Evolutionary conservation across 73 alveolate species (phyloP), one percentile per base, ranked within the genome.

Genomic region (Tetrahymena thermophila): DNA sequence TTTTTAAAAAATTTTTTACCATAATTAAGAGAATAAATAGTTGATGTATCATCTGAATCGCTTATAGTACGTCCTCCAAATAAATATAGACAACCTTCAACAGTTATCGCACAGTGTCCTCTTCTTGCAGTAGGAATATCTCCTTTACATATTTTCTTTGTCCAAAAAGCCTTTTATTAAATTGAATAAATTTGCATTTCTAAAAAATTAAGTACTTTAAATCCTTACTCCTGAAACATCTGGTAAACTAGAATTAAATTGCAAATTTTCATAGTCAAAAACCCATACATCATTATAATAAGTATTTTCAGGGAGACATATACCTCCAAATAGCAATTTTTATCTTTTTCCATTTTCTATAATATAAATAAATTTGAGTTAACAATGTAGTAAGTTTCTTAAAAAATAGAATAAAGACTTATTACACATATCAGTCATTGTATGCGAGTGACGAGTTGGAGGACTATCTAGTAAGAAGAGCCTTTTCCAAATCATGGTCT

Each of bases 241-340:
- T 50, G 93, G 89, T 21, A 55, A 56, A 95, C 85, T 95, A n/a
- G 97, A 71, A 71, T 31, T 89, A 93, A 85, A 95, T 95, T 95
- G 17, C 19, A 95, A 16, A 35, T 94, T 94, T 35, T 89, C 71
- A 50, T 95, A 95, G n/a, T 95, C 94, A 89, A 95, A 95, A 15
- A 95, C 85, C 97, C 97, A 95, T 34, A 95, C 97, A 95, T 95
- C 97, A 89, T 95, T 95, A 57, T 89, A 95, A 50, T 85, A 83
- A 10, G 84, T 31, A 95, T 95, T 94, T 55, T 95, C 97, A 35
- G 97, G 97, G 9, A 85, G 55, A 19, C 97, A 95, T 34, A 94
- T 94, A 23, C 97, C 97, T 40, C 97, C 97, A 50, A 95, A 95
- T 3, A 95, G 89, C 23, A 71, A n/a, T 71, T 71, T 71, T 95